These are phyloP conservation scores for Vitis cinerea DNA, from an alignment of 164 flowering plant genomes.

Conservation along the genomic window DNA sequence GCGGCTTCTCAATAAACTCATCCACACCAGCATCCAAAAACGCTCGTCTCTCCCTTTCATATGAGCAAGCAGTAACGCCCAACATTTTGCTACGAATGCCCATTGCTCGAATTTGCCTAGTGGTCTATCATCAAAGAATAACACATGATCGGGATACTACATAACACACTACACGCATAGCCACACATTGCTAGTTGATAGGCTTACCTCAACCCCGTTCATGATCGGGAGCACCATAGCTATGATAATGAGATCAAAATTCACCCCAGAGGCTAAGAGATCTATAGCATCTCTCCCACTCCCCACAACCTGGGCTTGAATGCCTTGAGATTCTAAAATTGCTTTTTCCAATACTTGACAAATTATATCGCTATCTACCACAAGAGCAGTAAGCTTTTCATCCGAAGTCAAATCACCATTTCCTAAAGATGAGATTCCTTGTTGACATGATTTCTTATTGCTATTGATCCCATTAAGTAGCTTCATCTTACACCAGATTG, in stretches of 20 bases:
- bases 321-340: conserved; percentile 20
- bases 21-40: conserved; percentile 18
- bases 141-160: too few species aligned
- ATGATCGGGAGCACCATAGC: conserved; percentile 36
- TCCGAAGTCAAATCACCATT: neutral
- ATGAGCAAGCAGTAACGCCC: neutral
- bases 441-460: too few species aligned
- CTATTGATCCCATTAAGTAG: too few species aligned
- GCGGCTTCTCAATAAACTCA: conserved; percentile 7
- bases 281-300: conserved; percentile 35
- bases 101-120: conserved; percentile 3
- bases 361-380: conserved; percentile 28
- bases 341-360: conserved; percentile 13
- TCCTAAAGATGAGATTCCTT: too few species aligned
- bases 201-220: conserved; percentile 33
- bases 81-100: conserved; percentile 6
- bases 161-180: too few species aligned
- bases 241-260: conserved; percentile 31
- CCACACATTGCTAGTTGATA: too few species aligned
- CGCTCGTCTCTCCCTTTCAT: neutral
- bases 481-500: too few species aligned
- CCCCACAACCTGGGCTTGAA: conserved; percentile 18
- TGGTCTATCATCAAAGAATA: neutral
- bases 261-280: conserved; percentile 14
- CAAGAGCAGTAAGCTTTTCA: conserved; percentile 19